Conservation (phyloP, 176 grass and related monocot genomes). For the Poa pratensis region DNA sequence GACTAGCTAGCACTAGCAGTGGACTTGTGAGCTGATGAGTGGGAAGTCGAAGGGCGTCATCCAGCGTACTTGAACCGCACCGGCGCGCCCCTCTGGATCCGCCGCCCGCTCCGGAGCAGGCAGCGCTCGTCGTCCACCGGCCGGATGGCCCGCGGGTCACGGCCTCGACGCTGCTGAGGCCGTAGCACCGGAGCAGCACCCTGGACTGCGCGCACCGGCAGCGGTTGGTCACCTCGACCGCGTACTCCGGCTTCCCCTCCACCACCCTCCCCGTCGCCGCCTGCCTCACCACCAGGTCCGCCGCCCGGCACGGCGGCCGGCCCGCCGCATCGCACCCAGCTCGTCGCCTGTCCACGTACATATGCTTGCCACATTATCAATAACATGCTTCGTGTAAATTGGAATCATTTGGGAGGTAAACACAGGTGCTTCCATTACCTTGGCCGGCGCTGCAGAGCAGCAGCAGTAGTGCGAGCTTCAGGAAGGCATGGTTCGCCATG, state of each 20-base stretch:
- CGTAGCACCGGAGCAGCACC: slow-evolving; percentile 58
- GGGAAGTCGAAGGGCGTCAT: slow-evolving; percentile 69
- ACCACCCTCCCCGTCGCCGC: slow-evolving; percentile 35
- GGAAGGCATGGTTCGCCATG: slow-evolving; percentile 7
- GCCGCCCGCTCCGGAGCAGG: slow-evolving; percentile 41
- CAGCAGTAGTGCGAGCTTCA: not conserved
- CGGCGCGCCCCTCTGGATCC: not conserved
- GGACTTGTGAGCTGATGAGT: slow-evolving; percentile 32
- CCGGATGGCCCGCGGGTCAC: slow-evolving; percentile 54
- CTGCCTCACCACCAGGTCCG: slow-evolving; percentile 48
- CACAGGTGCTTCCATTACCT: not conserved
- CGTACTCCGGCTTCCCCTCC: slow-evolving; percentile 42
- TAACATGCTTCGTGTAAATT: not conserved
- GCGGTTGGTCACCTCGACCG: slow-evolving; percentile 57
- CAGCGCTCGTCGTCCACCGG: slow-evolving; percentile 46
- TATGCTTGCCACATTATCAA: not conserved
- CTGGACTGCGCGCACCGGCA: slow-evolving; percentile 57
- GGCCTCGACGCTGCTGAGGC: slow-evolving; percentile 56
- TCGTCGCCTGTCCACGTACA: slow-evolving; percentile 2
- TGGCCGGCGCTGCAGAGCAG: slow-evolving; percentile 31
- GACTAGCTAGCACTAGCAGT: slow-evolving; percentile 31
- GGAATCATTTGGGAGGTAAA: not conserved
- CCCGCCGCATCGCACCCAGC: not conserved
- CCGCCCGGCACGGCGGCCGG: slow-evolving; percentile 27
- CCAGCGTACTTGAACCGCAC: slow-evolving; percentile 69